phyloP scores from a whole-genome alignment of 2,329 filamentous ascomycete genomes.

The Claviceps sp. region DNA sequence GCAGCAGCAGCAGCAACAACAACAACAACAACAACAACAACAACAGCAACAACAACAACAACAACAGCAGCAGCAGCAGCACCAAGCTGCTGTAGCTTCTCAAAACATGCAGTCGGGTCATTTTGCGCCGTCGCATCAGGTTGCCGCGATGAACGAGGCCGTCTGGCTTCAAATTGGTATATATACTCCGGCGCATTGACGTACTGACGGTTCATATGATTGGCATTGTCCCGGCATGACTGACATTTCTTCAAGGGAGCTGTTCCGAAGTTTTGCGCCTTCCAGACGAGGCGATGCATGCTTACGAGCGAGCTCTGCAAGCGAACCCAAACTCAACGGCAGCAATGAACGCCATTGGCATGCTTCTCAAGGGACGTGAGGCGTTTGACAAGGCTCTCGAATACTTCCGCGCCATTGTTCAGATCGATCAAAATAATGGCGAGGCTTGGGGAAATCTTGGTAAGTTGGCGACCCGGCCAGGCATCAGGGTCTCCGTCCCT shows the following conservation, averaged over 20 bases:
- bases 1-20: constrained; percentile 28
- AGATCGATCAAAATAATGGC: constrained; percentile 77
- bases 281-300: constrained; percentile 74
- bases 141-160: constrained; percentile 67
- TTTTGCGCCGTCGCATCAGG: constrained; percentile 57
- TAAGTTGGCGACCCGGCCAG: constrained; percentile 27
- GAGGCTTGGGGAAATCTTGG: constrained; percentile 94
- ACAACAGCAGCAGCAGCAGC: constrained; percentile 36
- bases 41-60: constrained; percentile 25
- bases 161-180: constrained; percentile 90
- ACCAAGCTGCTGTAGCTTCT: constrained; percentile 46
- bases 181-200: constrained; percentile 15
- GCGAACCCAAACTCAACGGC: constrained; percentile 80
- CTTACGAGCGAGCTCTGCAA: constrained; percentile 79
- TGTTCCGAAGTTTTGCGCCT: constrained; percentile 81
- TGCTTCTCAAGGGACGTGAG: constrained; percentile 81
- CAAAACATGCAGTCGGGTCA: constrained; percentile 42
- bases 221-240: neutral
- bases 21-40: constrained; percentile 40
- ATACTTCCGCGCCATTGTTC: constrained; percentile 80
- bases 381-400: constrained; percentile 91
- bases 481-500: constrained; percentile 12
- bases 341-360: constrained; percentile 88
- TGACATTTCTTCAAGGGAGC: constrained; percentile 42
- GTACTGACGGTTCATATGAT: no score